Percentiles rank a stretch among this genome's conserved stretches.
These are phyloP conservation scores for Ochromonas danica DNA, from an alignment of 108 stramenopile species.

Conservation along the genomic window DNA sequence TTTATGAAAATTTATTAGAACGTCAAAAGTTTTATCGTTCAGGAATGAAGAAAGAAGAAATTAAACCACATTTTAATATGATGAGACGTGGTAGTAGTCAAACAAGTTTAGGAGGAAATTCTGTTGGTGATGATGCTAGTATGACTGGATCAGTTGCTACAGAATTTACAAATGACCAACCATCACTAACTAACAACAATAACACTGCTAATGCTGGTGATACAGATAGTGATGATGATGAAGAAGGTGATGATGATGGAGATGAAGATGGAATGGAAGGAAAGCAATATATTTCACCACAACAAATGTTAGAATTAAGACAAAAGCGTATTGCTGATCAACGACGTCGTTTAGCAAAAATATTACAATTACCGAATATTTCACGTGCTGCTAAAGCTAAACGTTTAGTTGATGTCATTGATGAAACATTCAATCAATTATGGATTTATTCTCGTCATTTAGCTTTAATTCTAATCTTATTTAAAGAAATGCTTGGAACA, in stretches of 20 bases:
- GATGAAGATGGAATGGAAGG: neutral
- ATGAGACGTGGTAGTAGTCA: neutral
- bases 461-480: neutral
- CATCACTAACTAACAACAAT: neutral
- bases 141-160: neutral
- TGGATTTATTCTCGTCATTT: neutral
- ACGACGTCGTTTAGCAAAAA: neutral
- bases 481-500: neutral
- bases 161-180: neutral
- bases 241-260: neutral
- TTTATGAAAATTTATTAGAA: neutral
- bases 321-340: neutral
- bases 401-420: neutral
- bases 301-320: neutral
- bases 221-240: neutral
- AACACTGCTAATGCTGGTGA: neutral
- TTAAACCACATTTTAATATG: neutral
- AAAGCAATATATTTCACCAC: neutral
- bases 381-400: neutral
- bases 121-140: neutral
- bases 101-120: too few relatives aligned
- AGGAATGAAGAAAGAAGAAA: constrained; percentile 11
- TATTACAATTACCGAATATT: neutral
- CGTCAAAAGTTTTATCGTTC: neutral
- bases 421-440: neutral